phyloP scores from a whole-genome alignment of 139 green algal genomes.

The Chlamydomonas eustigma region DNA sequence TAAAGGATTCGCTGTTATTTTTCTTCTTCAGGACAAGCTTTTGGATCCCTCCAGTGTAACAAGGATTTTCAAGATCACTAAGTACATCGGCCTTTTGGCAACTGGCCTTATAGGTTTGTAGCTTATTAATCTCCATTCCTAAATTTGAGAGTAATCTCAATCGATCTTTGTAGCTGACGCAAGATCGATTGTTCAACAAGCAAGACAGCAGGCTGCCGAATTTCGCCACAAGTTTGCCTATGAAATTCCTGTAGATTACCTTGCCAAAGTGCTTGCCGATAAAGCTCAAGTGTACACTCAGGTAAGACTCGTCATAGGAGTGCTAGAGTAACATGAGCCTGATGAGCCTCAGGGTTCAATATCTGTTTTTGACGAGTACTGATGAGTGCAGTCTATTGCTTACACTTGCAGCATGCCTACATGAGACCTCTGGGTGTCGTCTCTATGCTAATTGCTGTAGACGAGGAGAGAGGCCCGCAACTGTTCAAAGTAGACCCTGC shows the following conservation, averaged over 20 bases:
- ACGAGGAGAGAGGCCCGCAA: conserved; percentile 91
- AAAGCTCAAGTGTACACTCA: conserved; percentile 97
- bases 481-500: conserved; percentile 98
- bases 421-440: conserved; percentile 87
- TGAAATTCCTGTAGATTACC: conserved; percentile 90
- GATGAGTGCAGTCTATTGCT: background rate
- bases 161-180: conserved; percentile 68
- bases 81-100: conserved; percentile 85
- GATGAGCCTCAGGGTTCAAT: background rate
- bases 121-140: background rate
- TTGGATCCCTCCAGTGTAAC: conserved; percentile 87
- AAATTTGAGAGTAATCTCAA: background rate
- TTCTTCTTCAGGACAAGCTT: conserved; percentile 84
- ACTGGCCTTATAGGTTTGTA: conserved; percentile 70
- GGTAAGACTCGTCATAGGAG: conserved; percentile 30
- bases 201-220: conserved; percentile 82
- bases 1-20: background rate
- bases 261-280: conserved; percentile 90
- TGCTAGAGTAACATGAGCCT: background rate
- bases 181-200: conserved; percentile 82
- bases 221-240: conserved; percentile 95
- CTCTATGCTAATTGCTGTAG: conserved; percentile 86
- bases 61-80: conserved; percentile 87
- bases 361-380: background rate
- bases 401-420: conserved; percentile 73